Base-by-base conservation (phyloP, 768 basidiomycete genomes). In the Termitomyces heimii region DNA sequence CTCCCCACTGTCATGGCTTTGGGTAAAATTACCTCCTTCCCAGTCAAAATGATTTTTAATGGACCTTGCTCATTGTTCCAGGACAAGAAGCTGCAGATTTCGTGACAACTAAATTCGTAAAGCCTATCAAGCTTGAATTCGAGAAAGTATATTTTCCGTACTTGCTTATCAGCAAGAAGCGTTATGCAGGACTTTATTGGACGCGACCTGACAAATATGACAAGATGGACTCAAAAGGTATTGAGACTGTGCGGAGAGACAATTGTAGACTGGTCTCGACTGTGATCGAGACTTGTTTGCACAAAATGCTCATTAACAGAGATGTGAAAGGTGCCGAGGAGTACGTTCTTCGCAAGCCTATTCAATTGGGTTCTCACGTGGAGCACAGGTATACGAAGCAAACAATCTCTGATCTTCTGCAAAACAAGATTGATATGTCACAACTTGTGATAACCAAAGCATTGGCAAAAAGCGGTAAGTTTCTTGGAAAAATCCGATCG, bases 191-290 rank as follows among this genome's bases (percentile, higher is more conserved):
- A 6, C 73, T 98, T 56, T 98, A 99, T 68, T 99, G 97, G 97
- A 98, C 97, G 1, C 86, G 84, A 61, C 76, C 88, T 13, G 95
- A 98, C 42, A 97, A 94, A 68, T 96, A 91, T 64, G 97, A 99
- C 71, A 98, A 98, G 75, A 98, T 98, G 97, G 97, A 99, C 64
- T 89, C 96, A 2, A 99, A 99, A 75, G 97, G 97, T 67, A 98
- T 99, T 57, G 97, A 99, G 95, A 98, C 97, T 43, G 97, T 99
- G 47, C 88, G 97, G 63, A 83, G 97, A 70, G 97, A 99, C 66
- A 99, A 99, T 67, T 99, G 97, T 71, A 87, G 96, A n/a, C 81
- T 98, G 13, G 97, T 98, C 8, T 94, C 93, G 8, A 98, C 96
- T 2, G 94, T 98, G 61, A 98, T 99, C 60, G 92, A 97, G 70